Conservation (phyloP, 768 basidiomycete genomes). For the Lactarius pseudohatsudake region DNA sequence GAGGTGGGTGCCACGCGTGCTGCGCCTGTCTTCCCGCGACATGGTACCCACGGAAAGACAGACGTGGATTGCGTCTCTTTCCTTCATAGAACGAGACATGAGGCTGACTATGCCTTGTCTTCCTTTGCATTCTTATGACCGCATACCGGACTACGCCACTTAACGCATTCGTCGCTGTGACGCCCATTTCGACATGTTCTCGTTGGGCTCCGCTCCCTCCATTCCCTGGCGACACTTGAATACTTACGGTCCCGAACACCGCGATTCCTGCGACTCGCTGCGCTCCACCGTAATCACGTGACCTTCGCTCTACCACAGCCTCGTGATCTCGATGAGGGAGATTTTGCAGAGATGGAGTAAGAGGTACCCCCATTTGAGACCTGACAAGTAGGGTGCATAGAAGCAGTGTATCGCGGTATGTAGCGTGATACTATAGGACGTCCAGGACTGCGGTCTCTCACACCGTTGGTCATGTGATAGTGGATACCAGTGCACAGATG, state of each 20-base stretch:
- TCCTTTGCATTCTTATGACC: conserved; percentile 19
- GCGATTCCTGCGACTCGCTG: background rate
- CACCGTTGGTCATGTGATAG: conserved; percentile 13
- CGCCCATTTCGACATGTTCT: conserved; percentile 13
- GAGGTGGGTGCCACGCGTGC: conserved; percentile 52
- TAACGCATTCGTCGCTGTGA: conserved; percentile 18
- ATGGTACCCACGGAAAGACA: conserved; percentile 5
- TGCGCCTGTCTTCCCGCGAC: conserved; percentile 13
- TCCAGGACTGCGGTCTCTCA: background rate
- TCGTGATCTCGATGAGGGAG: conserved; percentile 90
- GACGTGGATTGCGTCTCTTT: conserved; percentile 19
- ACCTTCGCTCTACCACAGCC: conserved; percentile 50
- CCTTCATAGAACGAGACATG: conserved; percentile 17
- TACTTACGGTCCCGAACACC: background rate
- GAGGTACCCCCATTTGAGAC: background rate
- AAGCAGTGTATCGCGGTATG: conserved; percentile 1
- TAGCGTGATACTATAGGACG: background rate
- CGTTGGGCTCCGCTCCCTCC: conserved; percentile 12
- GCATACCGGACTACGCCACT: conserved; percentile 20
- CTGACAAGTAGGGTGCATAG: conserved; percentile 5
- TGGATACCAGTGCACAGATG: background rate
- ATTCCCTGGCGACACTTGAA: background rate
- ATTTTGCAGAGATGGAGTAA: conserved; percentile 76
- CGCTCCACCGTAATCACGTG: conserved; percentile 1
- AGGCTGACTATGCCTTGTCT: conserved; percentile 15